Evolutionary conservation across 2,329 filamentous ascomycete genomes (phyloP), one percentile per base, ranked within the genome.

Genomic region (Pseudovirgaria hyperparasitica): DNA sequence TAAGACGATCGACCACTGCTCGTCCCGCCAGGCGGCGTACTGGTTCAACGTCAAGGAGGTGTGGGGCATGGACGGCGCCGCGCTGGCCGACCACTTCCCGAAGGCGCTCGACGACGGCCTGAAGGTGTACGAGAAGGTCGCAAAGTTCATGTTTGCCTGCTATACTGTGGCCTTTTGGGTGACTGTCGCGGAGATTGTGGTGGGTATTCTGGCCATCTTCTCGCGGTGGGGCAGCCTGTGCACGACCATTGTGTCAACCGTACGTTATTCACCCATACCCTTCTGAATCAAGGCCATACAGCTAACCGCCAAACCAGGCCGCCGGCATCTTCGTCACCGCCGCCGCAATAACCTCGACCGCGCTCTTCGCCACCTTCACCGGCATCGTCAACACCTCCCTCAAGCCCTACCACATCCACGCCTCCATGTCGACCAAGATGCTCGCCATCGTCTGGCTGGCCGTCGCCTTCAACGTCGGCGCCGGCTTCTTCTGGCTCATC

Each of bases 401-500:
- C 35, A 69, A 78, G 42, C 59, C 67, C 26, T 92, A 90, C 54
- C 73, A 78, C 35, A 76, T 87, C 40, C 54, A 68, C 5, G 71
- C 73, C 26, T 55, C 50, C 26, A 58, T 92, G 50, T 80, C 85
- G 58, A 70, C 53, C 16, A 60, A 64, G 32, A 87, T 80, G 60
- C 72, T 90, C 29, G 67, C 67, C 19, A 59, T 74, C 12, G 71
- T 79, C 42, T 94, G 86, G 82, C 63, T 96, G 33, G 76, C 76
- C 22, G 76, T 77, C 20, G 80, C 71, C 16, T 85, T 92, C 49
- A 76, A 78, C 35, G 50, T 90, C 18, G 81, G 55, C 22, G 77
- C 79, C 6, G 72, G 71, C 37, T 58, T 93, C 49, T 94, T 96
- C 76, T 96, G 90, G 87, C 61, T 86, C 47, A 72, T 92, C 54